Evolutionary conservation across 768 basidiomycete species (phyloP).

Genomic region (Russula dissimulans): DNA sequence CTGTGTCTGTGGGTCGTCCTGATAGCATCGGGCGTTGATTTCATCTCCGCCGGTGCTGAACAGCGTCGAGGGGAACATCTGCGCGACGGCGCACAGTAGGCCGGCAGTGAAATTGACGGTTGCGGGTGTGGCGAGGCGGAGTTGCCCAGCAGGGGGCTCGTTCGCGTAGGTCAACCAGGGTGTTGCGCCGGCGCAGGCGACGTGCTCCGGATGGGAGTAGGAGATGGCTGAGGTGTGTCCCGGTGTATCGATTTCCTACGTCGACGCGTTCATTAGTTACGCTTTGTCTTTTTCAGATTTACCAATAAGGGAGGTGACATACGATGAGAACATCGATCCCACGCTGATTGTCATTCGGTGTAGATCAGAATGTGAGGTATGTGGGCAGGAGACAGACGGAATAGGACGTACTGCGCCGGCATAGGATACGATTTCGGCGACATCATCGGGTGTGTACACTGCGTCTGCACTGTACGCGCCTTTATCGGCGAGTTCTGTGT

Average conservation of each 20-base stretch:
- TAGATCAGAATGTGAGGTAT: neutral
- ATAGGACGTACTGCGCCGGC: conserved; percentile 34
- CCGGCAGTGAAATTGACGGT: conserved; percentile 50
- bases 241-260: conserved; percentile 76
- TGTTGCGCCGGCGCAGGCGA: conserved; percentile 52
- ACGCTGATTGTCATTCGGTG: conserved; percentile 25
- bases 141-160: conserved; percentile 78
- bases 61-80: conserved; percentile 45
- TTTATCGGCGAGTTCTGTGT: conserved; percentile 31
- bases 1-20: conserved; percentile 50
- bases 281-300: too few relatives aligned
- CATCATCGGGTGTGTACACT: conserved; percentile 31
- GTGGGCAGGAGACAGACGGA: neutral
- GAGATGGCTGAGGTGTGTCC: conserved; percentile 69
- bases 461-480: conserved; percentile 35
- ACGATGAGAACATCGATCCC: conserved; percentile 43
- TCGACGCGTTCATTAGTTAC: neutral
- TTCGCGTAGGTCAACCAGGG: conserved; percentile 56
- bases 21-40: conserved; percentile 59
- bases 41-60: conserved; percentile 83
- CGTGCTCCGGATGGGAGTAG: conserved; percentile 56
- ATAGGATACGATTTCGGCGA: conserved; percentile 34
- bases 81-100: conserved; percentile 45
- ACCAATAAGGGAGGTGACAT: neutral
- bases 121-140: conserved; percentile 55